Evolutionary conservation across 768 basidiomycete species (phyloP).

Genomic region (Leccinum longicurvipes): DNA sequence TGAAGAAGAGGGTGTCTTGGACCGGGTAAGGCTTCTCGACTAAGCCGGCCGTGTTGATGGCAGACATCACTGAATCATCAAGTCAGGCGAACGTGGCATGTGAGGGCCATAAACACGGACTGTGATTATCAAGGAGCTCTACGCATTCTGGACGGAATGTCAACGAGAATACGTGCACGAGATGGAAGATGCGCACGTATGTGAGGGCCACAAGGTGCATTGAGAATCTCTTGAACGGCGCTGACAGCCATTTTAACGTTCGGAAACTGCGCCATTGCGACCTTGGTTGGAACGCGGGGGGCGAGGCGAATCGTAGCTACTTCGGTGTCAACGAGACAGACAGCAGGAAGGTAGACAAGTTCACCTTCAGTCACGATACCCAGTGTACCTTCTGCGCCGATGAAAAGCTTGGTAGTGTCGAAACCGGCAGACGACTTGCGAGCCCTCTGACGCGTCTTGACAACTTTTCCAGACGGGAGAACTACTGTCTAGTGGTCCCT

Average conservation of each 20-base stretch:
- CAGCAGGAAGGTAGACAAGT: neutral
- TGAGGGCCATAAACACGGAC: slow-evolving; percentile 34
- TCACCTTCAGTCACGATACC: slow-evolving; percentile 86
- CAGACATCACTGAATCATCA: slow-evolving; percentile 59
- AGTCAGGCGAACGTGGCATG: neutral
- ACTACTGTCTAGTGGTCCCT: slow-evolving; percentile 62
- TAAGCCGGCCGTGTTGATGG: slow-evolving; percentile 66
- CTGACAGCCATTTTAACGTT: slow-evolving; percentile 72
- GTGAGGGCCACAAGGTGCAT: slow-evolving; percentile 61
- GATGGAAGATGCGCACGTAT: slow-evolving; percentile 52
- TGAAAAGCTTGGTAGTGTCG: slow-evolving; percentile 83
- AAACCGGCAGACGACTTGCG: slow-evolving; percentile 87
- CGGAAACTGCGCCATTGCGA: slow-evolving; percentile 86
- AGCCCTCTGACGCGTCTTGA: slow-evolving; percentile 78
- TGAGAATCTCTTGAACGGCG: slow-evolving; percentile 80
- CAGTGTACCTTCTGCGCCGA: slow-evolving; percentile 86
- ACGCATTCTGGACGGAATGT: slow-evolving; percentile 62
- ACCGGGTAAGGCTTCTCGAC: slow-evolving; percentile 61
- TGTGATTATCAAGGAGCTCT: slow-evolving; percentile 78
- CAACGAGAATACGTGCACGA: neutral
- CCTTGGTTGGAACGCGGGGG: slow-evolving; percentile 76
- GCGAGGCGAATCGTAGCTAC: slow-evolving; percentile 79
- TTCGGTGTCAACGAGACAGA: neutral
- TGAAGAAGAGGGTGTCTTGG: slow-evolving; percentile 84
- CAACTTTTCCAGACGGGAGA: slow-evolving; percentile 78